phyloP scores from a whole-genome alignment of 2,329 filamentous ascomycete genomes.

The Fusarium concolor region DNA sequence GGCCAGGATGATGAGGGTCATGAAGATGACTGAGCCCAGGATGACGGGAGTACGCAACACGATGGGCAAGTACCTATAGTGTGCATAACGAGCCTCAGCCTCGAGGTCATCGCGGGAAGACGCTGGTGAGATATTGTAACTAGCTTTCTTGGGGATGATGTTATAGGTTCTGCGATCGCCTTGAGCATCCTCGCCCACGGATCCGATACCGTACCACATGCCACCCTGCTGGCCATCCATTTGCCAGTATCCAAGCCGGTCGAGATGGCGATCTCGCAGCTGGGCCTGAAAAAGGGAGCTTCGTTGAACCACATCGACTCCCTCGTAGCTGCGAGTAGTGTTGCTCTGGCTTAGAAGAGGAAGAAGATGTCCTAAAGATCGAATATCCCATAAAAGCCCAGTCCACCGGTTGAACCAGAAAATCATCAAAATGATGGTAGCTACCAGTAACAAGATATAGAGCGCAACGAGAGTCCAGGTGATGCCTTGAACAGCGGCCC shows the following conservation, averaged over 20 bases:
- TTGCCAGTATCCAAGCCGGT: slow-evolving; percentile 89
- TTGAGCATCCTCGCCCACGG: slow-evolving; percentile 52
- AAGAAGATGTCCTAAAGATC: slow-evolving; percentile 83
- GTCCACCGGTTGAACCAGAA: slow-evolving; percentile 75
- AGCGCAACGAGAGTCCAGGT: slow-evolving; percentile 82
- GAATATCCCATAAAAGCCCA: slow-evolving; percentile 86
- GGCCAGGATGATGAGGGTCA: slow-evolving; percentile 72
- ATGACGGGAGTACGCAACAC: slow-evolving; percentile 76
- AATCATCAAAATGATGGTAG: slow-evolving; percentile 64
- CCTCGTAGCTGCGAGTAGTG: slow-evolving; percentile 76
- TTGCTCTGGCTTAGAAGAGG: slow-evolving; percentile 85
- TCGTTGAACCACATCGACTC: slow-evolving; percentile 68
- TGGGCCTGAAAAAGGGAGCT: slow-evolving; percentile 65
- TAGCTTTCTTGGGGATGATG: slow-evolving; percentile 46
- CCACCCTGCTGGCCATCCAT: slow-evolving; percentile 72
- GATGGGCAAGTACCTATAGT: slow-evolving; percentile 79
- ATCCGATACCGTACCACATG: slow-evolving; percentile 82
- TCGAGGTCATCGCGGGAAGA: slow-evolving; percentile 48
- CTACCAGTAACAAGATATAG: slow-evolving; percentile 74
- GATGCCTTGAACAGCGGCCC: slow-evolving; percentile 81
- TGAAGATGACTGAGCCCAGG: slow-evolving; percentile 72
- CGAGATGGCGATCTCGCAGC: slow-evolving; percentile 67
- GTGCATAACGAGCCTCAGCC: slow-evolving; percentile 43
- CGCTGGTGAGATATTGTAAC: slow-evolving; percentile 49
- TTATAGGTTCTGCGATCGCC: slow-evolving; percentile 40